These are phyloP conservation scores for Acacia crassicarpa DNA, from an alignment of 306 rosid species.

Conservation along the genomic window DNA sequence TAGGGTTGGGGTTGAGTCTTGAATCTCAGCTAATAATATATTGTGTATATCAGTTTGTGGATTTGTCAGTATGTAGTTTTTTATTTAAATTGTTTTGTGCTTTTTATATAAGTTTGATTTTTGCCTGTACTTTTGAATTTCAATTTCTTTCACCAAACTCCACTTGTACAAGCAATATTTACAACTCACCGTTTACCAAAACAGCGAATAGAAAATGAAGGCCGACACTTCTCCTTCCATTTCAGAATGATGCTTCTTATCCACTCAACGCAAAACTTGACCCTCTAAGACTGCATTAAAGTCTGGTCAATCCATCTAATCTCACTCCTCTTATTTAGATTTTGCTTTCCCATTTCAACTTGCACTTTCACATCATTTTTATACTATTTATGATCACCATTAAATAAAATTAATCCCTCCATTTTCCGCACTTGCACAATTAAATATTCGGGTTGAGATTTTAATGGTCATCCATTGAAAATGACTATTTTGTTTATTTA, in stretches of 20 bases:
- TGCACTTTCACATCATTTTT: constrained; percentile 26
- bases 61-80: too few species aligned
- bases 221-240: background rate
- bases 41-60: too few species aligned
- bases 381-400: background rate
- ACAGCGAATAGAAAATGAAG: background rate
- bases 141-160: too few species aligned
- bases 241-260: background rate
- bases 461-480: background rate
- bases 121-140: too few species aligned
- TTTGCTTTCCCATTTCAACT: constrained; percentile 15
- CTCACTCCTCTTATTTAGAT: background rate
- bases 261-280: background rate
- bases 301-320: constrained; percentile 4
- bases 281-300: background rate
- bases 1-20: too few species aligned
- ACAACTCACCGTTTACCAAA: constrained; percentile 10
- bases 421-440: background rate
- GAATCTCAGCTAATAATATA: too few species aligned
- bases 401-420: background rate
- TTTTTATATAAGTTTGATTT: too few species aligned
- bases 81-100: too few species aligned
- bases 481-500: background rate
- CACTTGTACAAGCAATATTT: too few species aligned
- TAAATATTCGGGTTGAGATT: background rate